Evolutionary conservation across 768 basidiomycete species (phyloP), one percentile per base, ranked within the genome.

Genomic region (Amanita rimosa): DNA sequence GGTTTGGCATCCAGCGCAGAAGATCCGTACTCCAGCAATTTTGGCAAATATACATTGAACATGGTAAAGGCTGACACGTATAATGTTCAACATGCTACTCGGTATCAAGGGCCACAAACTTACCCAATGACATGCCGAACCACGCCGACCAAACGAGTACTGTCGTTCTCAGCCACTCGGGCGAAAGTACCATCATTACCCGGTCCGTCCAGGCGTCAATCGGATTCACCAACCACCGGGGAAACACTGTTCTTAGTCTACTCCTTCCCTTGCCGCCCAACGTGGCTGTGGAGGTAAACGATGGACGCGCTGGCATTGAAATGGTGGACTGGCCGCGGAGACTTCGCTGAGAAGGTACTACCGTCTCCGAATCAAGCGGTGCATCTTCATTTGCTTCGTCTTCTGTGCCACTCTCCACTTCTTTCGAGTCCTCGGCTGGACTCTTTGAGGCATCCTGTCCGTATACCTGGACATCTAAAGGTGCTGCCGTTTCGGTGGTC

Each of bases 11-110:
- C 54, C n/a, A 53, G 54, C 9, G 65, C 26, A 14, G 54, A 55
- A 9, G 66, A 47, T 16, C 77, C 68, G 22, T 75, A 74, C 65
- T 95, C 92, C 33, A 95, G 66, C 9, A 93, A 67, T 58, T 89
- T 94, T 0, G 92, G 92, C 16, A 93, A 73, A 59, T 79, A 95
- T 22, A 92, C 88, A 59, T 94, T 95, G 64, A 95, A 94, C 82
- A 95, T 91, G 2, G 88, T 92, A 57, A 81, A 91, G 0, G 79
- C 85, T 87, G 49, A 17, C 48, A 37, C 38, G 34, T 53, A 38
- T n/a, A 39, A 39, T 14, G n/a, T 21, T 17, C 24, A 21, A 34
- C n/a, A 17, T 3, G 7, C 3, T 53, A 36, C 35, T 34, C 22
- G 42, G 36, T 26, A 17, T 37, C 10, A 45, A 6, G 3, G 8